Evolutionary conservation across 2,329 filamentous ascomycete genomes (phyloP), one percentile per base, ranked within the genome.

Genomic region (Colletotrichum simmondsii): DNA sequence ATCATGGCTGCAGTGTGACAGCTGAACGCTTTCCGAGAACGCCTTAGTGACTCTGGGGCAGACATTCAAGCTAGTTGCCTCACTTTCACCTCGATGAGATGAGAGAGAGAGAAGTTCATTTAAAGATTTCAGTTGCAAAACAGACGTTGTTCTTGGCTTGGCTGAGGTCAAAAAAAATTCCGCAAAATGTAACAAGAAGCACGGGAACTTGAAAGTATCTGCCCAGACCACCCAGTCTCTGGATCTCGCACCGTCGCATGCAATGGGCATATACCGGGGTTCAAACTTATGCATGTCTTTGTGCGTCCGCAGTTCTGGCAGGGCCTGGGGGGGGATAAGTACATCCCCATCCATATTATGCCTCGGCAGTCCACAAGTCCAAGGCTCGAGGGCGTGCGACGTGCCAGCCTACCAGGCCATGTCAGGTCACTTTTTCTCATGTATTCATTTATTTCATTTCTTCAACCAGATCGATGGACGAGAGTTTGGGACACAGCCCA

Each of bases 211-310:
- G 19, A 64, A 19, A 28, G 59, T 46, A 49, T 56, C 49, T 30
- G 28, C 58, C 46, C 59, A 49, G 5, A 26, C 42, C 42, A 49
- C 42, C 42, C 42, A 49, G 42, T 49, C 22, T 56, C 28, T 26
- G 16, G 28, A 35, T 28, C 28, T 24, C 46, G 5, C 59, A 30
- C 22, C 26, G 16, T 59, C 54, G 53, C 24, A 58, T 65, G 52
- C 53, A 32, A 58, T 28, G 30, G 53, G 53, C 54, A 64, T 46
- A 37, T 49, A 14, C 46, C 14, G 5, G 56, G 46, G 16, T 32
- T 32, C 28, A 22, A 49, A 28, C 62, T 56, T 60, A 60, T 71
- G 57, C 68, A 62, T 62, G 58, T 60, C 37, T 49, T 62, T 61
- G 30, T 68, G 57, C 52, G 54, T 57, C 56, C 19, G 32, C 16